Base-by-base conservation (phyloP, 1,139 yeast genomes). In the Blastobotrys capitulatus region DNA sequence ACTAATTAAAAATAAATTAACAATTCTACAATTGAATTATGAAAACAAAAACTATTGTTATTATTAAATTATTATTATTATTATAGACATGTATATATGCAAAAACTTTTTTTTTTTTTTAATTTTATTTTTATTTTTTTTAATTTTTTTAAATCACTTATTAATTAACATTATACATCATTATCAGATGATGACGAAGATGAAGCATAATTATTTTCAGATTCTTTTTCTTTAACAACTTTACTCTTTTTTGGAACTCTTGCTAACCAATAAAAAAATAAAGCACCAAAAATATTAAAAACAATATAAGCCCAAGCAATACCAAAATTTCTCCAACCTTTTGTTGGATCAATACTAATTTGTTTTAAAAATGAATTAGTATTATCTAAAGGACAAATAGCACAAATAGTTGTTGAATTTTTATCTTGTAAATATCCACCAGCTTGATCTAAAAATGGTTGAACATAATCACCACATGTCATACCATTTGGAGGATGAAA, bases 201-300 rank as follows among this genome's bases (percentile, higher is more conserved):
- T n/a, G n/a, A 29, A 29, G 32, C n/a, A 29, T 29, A 29, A 29
- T 3, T 3, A 29, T 12, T 22, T 7, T 7, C 32, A 6, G 12
- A 29, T 12, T 29, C 32, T 29, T 47, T 52, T 50, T 51, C 61
- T 62, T 63, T 41, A 58, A 60, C 27, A 65, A 57, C 16, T 12
- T 35, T 35, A 47, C 57, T 60, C 54, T 55, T 55, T 53, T 67
- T 70, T 41, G 95, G 95, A 51, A 86, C 95, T 71, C 95, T 80
- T n/a, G 80, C 79, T 47, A 83, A 66, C 82, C 86, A 86, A 69
- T 85, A 86, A 50, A 85, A 68, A 62, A 75, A 64, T 27, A 83
- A 62, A 9, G 84, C 77, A 25, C 71, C 72, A 38, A 65, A 50
- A 46, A 78, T 68, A 63, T 86, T 82, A 64, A 85, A 71, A 16